These are phyloP conservation scores for Lachnellula arida DNA, from an alignment of 2,329 filamentous ascomycete species.

Conservation along the genomic window DNA sequence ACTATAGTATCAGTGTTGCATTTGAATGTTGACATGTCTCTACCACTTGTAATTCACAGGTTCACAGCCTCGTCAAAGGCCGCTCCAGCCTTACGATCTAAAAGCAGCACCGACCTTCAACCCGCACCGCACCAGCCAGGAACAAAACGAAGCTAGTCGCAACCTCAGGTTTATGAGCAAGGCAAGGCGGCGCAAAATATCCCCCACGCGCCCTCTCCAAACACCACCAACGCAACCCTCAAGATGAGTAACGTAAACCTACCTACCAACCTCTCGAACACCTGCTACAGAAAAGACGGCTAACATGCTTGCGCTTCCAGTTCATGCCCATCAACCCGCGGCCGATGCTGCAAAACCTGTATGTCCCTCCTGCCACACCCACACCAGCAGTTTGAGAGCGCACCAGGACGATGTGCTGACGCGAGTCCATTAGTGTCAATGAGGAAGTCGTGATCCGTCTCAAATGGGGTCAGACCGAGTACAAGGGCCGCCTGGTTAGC, in stretches of 20 bases:
- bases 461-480: conserved; percentile 98
- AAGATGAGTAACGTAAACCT: conserved; percentile 23
- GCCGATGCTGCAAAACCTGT: conserved; percentile 91
- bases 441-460: conserved; percentile 86
- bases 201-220: conserved; percentile 13
- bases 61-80: conserved; percentile 1
- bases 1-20: too few relatives aligned
- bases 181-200: conserved; percentile 7
- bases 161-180: conserved; percentile 18
- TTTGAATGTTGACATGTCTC: too few relatives aligned
- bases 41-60: too few relatives aligned
- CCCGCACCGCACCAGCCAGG: background rate
- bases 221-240: conserved; percentile 9
- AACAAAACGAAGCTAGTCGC: conserved; percentile 9
- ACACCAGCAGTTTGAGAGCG: background rate
- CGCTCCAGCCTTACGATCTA: conserved; percentile 9
- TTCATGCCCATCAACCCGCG: conserved; percentile 96
- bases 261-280: background rate
- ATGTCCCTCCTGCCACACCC: conserved; percentile 37
- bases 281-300: conserved; percentile 1
- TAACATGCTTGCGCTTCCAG: conserved; percentile 36
- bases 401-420: conserved; percentile 10
- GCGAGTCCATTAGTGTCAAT: conserved; percentile 60
- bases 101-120: conserved; percentile 18
- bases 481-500: conserved; percentile 87